These are phyloP conservation scores for Solanum arcanum DNA, from an alignment of 257 asterid species.

Conservation along the genomic window DNA sequence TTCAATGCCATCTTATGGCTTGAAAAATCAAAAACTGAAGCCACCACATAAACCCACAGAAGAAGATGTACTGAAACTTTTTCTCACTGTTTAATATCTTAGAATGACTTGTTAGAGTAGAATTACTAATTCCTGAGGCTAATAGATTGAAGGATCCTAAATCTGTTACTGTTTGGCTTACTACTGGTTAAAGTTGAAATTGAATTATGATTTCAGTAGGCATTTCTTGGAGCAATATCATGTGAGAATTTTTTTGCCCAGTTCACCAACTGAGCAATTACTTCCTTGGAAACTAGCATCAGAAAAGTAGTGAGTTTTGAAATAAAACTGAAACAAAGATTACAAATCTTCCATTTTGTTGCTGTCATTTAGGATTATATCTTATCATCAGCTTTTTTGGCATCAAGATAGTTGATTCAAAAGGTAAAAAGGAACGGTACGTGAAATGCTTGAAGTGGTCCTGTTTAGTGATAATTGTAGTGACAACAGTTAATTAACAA, in stretches of 20 bases:
- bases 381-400: not conserved
- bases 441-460: not conserved
- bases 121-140: not conserved
- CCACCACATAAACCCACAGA: not conserved
- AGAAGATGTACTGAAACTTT: not conserved
- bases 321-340: not conserved
- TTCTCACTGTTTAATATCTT: not conserved
- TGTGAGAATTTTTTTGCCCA: not conserved
- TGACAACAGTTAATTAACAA: not conserved
- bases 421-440: not conserved
- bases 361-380: not conserved
- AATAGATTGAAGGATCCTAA: not conserved
- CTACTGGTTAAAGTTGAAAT: not conserved
- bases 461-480: not conserved
- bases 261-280: not conserved
- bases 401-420: not conserved
- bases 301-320: not conserved
- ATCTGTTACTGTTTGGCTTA: not conserved
- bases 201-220: not conserved
- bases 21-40: constrained; percentile 25
- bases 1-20: constrained; percentile 61
- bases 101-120: not conserved
- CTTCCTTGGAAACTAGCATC: not conserved
- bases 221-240: not conserved
- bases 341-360: not conserved